These are phyloP conservation scores for Candida sanyaensis DNA, from an alignment of 1,139 yeast genomes.

Conservation along the genomic window DNA sequence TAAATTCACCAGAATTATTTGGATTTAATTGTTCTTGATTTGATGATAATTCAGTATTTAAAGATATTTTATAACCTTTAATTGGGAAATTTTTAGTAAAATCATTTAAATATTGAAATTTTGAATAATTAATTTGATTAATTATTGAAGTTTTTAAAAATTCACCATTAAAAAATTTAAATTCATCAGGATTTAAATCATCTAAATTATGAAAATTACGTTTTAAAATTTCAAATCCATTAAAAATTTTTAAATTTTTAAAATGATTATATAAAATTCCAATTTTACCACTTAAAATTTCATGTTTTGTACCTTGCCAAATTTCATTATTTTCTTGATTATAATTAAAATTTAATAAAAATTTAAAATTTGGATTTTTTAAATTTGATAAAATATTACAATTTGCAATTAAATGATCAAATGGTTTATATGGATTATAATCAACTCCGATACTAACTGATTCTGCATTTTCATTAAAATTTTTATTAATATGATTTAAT, in stretches of 20 bases:
- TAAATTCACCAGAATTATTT: constrained; percentile 24
- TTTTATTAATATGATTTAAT: constrained; percentile 43
- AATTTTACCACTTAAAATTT: constrained; percentile 39
- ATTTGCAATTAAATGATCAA: constrained; percentile 39
- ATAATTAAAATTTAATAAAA: constrained; percentile 36
- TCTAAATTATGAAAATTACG: constrained; percentile 44
- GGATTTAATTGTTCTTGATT: constrained; percentile 31
- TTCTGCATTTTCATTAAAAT: constrained; percentile 48
- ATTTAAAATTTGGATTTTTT: constrained; percentile 43
- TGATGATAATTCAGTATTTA: constrained; percentile 34
- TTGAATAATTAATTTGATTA: constrained; percentile 24
- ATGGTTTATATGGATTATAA: constrained; percentile 50
- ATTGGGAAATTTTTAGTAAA: constrained; percentile 33
- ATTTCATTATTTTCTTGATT: constrained; percentile 40
- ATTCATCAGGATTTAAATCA: constrained; percentile 31
- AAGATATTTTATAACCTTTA: constrained; percentile 24
- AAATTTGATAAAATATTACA: constrained; percentile 37
- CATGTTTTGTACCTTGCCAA: constrained; percentile 40
- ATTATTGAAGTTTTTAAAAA: constrained; percentile 38
- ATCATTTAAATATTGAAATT: constrained; percentile 24
- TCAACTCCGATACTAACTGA: constrained; percentile 41
- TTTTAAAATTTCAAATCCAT: constrained; percentile 46
- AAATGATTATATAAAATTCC: constrained; percentile 39
- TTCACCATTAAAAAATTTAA: constrained; percentile 35
- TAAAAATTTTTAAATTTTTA: constrained; percentile 22